phyloP scores from a whole-genome alignment of 331 rosid species.

The Phaseolus coccineus region DNA sequence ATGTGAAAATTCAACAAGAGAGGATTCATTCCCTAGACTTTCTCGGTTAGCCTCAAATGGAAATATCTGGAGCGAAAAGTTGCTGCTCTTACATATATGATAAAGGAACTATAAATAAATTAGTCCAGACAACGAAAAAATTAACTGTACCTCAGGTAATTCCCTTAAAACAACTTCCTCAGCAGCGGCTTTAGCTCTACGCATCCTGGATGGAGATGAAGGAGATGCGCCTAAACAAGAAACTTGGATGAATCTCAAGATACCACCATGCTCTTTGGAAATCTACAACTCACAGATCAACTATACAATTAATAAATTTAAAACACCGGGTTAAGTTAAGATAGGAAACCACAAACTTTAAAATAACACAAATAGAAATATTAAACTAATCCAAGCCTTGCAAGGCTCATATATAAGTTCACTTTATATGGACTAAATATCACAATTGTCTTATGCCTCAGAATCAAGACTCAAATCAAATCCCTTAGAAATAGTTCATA shows the following conservation, averaged over 20 bases:
- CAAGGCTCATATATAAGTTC: constrained; percentile 3
- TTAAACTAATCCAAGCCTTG: constrained; percentile 39
- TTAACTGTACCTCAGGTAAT: constrained; percentile 77
- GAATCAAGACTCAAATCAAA: neutral
- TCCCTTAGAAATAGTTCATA: constrained; percentile 23
- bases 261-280: constrained; percentile 98
- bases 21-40: constrained; percentile 6
- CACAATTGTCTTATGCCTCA: constrained; percentile 16
- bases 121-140: constrained; percentile 25
- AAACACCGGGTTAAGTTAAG: constrained; percentile 29
- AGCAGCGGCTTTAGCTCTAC: constrained; percentile 88
- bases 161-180: constrained; percentile 85
- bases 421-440: constrained; percentile 6
- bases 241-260: constrained; percentile 90
- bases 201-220: constrained; percentile 83
- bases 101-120: constrained; percentile 30
- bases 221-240: constrained; percentile 93
- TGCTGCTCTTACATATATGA: constrained; percentile 17
- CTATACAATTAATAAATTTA: constrained; percentile 5
- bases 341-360: constrained; percentile 40
- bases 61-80: neutral
- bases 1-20: neutral
- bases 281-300: constrained; percentile 60
- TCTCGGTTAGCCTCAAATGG: constrained; percentile 27
- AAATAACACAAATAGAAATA: constrained; percentile 17